Conservation (phyloP, 1,284 basidiomycete species). For the Cryptococcus sp. region DNA sequence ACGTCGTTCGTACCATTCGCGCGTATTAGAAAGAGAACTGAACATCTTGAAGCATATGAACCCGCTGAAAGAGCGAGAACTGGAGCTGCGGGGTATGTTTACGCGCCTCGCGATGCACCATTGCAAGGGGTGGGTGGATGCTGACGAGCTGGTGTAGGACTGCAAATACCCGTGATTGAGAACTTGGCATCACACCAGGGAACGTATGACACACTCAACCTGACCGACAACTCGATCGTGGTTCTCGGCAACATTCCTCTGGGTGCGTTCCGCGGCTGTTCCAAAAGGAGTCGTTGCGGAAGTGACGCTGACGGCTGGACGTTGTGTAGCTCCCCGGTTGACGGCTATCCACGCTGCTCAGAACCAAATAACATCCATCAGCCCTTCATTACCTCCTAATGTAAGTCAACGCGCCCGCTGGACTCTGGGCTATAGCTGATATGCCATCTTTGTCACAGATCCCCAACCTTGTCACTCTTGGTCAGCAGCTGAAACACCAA, state of each 20-base stretch:
- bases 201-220: conserved; percentile 66
- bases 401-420: conserved; percentile 24
- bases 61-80: conserved; percentile 87
- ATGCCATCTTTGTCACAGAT: conserved; percentile 28
- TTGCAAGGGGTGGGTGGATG: too few species aligned
- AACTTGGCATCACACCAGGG: conserved; percentile 95
- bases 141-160: conserved; percentile 57
- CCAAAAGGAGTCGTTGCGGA: background rate
- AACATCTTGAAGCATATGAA: conserved; percentile 61
- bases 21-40: conserved; percentile 8
- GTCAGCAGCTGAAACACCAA: conserved; percentile 19
- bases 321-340: conserved; percentile 73
- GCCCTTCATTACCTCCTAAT: conserved; percentile 51
- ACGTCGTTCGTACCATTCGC: background rate
- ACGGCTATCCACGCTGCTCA: conserved; percentile 87
- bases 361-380: conserved; percentile 85
- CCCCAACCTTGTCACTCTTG: conserved; percentile 49
- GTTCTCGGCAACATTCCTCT: conserved; percentile 89
- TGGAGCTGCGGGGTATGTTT: conserved; percentile 82
- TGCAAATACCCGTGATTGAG: conserved; percentile 97
- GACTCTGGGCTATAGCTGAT: conserved; percentile 5
- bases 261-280: conserved; percentile 28
- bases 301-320: background rate
- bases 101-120: background rate
- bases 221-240: conserved; percentile 94